Conservation (phyloP, 257 asterid genomes). For the Solanum appendiculatum region DNA sequence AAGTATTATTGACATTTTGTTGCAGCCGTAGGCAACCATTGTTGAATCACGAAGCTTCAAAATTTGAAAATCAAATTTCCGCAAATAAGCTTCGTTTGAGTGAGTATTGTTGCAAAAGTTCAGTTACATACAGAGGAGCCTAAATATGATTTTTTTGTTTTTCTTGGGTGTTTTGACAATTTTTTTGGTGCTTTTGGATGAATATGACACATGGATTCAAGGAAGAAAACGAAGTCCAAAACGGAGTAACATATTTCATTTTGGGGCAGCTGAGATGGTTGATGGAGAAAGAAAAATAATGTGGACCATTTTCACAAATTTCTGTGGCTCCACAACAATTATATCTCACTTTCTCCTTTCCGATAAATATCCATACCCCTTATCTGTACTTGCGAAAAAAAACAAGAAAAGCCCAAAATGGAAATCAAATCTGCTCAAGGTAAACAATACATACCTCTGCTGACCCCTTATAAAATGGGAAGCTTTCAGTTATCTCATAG, state of each 20-base stretch:
- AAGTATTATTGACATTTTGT: not conserved
- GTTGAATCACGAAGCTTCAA: not conserved
- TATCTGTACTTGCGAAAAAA: not conserved
- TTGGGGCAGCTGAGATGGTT: not conserved
- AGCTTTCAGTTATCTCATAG: constrained; percentile 14
- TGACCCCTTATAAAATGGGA: constrained; percentile 19
- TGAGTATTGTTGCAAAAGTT: too few relatives aligned
- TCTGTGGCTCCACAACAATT: not conserved
- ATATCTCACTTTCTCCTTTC: not conserved
- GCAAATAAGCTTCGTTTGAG: not conserved
- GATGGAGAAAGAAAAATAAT: not conserved
- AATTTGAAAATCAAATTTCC: too few relatives aligned
- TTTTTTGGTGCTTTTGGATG: too few relatives aligned
- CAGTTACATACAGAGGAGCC: too few relatives aligned
- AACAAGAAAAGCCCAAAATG: not conserved
- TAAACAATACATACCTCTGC: not conserved
- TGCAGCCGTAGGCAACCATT: not conserved
- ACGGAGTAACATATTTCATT: not conserved
- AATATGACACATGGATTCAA: too few relatives aligned
- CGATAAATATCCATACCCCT: not conserved
- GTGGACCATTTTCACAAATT: not conserved
- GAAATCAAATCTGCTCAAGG: not conserved
- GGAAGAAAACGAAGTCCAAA: not conserved
- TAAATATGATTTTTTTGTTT: too few relatives aligned
- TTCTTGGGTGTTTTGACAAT: too few relatives aligned